Evolutionary conservation across 1,284 basidiomycete species (phyloP).

Genomic region (Apiotrichum gracile): DNA sequence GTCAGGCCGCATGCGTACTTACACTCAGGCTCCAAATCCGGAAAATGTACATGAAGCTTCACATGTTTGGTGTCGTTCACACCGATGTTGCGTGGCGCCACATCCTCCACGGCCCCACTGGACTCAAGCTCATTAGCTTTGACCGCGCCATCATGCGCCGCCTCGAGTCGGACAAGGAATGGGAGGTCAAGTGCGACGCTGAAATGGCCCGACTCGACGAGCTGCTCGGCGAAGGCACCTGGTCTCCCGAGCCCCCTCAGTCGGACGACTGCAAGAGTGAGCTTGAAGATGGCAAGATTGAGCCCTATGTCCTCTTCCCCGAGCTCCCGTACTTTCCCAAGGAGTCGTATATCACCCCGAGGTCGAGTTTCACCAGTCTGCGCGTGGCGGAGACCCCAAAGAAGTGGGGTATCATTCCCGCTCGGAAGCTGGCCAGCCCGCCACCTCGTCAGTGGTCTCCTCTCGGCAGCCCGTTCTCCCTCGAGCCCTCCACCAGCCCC

Average conservation of each 20-base stretch:
- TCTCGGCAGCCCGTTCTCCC: too few relatives aligned
- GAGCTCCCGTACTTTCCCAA: too few relatives aligned
- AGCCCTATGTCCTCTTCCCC: too few relatives aligned
- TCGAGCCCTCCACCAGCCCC: too few relatives aligned
- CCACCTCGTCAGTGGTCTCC: too few relatives aligned
- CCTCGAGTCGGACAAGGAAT: background rate
- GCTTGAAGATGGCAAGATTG: too few relatives aligned
- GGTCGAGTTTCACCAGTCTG: too few relatives aligned
- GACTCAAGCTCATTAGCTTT: conserved; percentile 6
- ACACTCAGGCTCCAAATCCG: background rate
- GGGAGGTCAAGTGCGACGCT: background rate
- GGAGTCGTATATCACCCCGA: too few relatives aligned
- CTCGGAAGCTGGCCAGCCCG: too few relatives aligned
- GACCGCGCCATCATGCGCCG: background rate
- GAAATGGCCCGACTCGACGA: background rate
- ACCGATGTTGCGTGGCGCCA: conserved; percentile 8
- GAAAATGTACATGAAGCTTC: conserved; percentile 2
- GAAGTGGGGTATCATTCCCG: too few relatives aligned
- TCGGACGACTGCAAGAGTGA: background rate
- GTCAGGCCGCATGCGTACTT: too few relatives aligned
- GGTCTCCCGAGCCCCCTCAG: background rate
- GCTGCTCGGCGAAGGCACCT: background rate
- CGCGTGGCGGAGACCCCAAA: too few relatives aligned
- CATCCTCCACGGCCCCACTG: background rate
- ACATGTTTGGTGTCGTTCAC: conserved; percentile 10